Percentiles rank a stretch among this genome's conserved stretches.
These are phyloP conservation scores for Populus tremula DNA, from an alignment of 345 rosid species.

Conservation along the genomic window DNA sequence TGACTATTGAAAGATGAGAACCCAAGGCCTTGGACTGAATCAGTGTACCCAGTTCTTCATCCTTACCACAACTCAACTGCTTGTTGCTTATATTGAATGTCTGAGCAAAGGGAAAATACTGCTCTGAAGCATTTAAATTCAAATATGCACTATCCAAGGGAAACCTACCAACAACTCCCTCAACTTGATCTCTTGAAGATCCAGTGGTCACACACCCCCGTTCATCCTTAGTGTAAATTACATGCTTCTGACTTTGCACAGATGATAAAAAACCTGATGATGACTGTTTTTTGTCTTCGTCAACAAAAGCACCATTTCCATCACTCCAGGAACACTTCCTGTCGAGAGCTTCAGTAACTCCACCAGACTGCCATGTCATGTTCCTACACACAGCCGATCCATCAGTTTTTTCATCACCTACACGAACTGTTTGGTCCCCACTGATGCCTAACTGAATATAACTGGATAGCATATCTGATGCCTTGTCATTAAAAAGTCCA, in stretches of 20 bases:
- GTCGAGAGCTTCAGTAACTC: slow-evolving; percentile 14
- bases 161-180: slow-evolving; percentile 24
- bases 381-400: slow-evolving; percentile 26
- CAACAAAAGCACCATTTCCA: slow-evolving; percentile 28
- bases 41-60: slow-evolving; percentile 35
- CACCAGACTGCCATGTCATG: slow-evolving; percentile 27
- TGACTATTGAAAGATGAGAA: slow-evolving; percentile 45
- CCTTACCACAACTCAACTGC: slow-evolving; percentile 26
- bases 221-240: slow-evolving; percentile 22
- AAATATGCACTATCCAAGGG: slow-evolving; percentile 14
- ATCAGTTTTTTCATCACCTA: slow-evolving; percentile 31
- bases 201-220: slow-evolving; percentile 25
- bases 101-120: slow-evolving; percentile 28
- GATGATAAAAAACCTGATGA: slow-evolving; percentile 26
- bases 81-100: slow-evolving; percentile 28
- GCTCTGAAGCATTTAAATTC: slow-evolving; percentile 36
- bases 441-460: slow-evolving; percentile 26
- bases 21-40: slow-evolving; percentile 34
- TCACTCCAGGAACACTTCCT: slow-evolving; percentile 16
- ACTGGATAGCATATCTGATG: slow-evolving; percentile 19
- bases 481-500: slow-evolving; percentile 25
- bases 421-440: slow-evolving; percentile 16
- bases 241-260: slow-evolving; percentile 16
- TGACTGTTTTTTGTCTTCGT: slow-evolving; percentile 31
- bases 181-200: slow-evolving; percentile 26